Evolutionary conservation across 169 alveolate genomes (phyloP), one percentile per base, ranked within the genome.

Genomic region (Eimeria maxima): DNA sequence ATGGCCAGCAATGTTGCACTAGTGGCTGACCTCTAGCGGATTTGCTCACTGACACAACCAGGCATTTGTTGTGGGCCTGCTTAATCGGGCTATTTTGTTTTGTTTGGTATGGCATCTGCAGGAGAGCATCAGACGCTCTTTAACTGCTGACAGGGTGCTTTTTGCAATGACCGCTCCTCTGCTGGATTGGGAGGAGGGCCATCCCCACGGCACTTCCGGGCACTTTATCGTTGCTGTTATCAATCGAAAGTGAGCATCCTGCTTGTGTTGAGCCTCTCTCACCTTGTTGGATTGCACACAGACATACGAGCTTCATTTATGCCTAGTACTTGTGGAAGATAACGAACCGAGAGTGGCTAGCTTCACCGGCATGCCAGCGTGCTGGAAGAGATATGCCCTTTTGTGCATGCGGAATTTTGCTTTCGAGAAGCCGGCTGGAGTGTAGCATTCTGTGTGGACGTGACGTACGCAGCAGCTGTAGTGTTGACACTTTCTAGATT

Each of bases 171-270:
- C 67, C 50, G 47, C 60, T 0, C 90, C 90, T 20, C 47, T 81
- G 67, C 27, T 69, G 90, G 69, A 81, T 27, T 53, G 69, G 73
- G 44, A 6, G 0, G 29, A 6, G 29, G 1, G 0, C 69, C 8
- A 47, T 71, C 3, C 3, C 50, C 22, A 47, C 13, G n/a, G 47
- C 50, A 27, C 38, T 29, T 10, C 44, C 27, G 90, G 71, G 73
- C 90, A 81, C 60, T 81, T 50, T 33, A 16, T 81, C 69, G 27
- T n/a, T 50, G 90, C 69, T 16, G 90, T 81, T 44, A 81, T 81
- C 42, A 73, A 81, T 29, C 90, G 90, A 8, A 27, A 4, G 90
- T 81, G 90, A 81, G 90, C 18, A 45, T 29, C 60, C 53, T 29
- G 20, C 38, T 24, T 20, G 14, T 65, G 14, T n/a, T 24, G n/a